Conservation (phyloP, 1,284 basidiomycete species). For the Athelia sp. region DNA sequence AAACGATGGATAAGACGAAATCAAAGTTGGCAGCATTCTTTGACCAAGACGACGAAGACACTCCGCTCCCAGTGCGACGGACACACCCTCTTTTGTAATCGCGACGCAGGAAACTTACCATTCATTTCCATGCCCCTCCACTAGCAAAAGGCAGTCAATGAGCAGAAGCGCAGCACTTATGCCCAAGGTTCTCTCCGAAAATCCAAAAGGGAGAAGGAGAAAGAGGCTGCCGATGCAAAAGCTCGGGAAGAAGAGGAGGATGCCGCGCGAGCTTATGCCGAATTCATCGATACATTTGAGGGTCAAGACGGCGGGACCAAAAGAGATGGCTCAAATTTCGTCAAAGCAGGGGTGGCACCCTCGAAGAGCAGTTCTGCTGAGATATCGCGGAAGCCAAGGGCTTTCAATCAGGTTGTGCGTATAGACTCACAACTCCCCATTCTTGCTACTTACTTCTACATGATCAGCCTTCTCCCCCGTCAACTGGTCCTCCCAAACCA, state of each 20-base stretch:
- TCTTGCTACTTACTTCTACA: background rate
- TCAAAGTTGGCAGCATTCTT: slow-evolving; percentile 74
- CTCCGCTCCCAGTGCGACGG: slow-evolving; percentile 82
- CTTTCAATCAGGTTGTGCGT: slow-evolving; percentile 28
- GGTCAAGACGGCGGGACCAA: slow-evolving; percentile 54
- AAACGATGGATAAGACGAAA: slow-evolving; percentile 75
- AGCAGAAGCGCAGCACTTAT: slow-evolving; percentile 73
- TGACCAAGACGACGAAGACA: slow-evolving; percentile 75
- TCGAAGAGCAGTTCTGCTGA: slow-evolving; percentile 21
- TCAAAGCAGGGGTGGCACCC: slow-evolving; percentile 54
- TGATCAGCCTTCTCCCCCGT: slow-evolving; percentile 46
- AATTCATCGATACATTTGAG: slow-evolving; percentile 85
- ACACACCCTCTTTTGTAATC: slow-evolving; percentile 55
- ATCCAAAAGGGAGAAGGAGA: slow-evolving; percentile 80
- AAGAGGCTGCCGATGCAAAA: slow-evolving; percentile 85
- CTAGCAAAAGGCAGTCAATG: slow-evolving; percentile 75
- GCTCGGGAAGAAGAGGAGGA: slow-evolving; percentile 78
- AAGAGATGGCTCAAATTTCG: slow-evolving; percentile 62
- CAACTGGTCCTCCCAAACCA: slow-evolving; percentile 45
- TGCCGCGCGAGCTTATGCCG: slow-evolving; percentile 75
- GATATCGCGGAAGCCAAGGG: slow-evolving; percentile 21
- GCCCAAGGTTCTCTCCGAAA: slow-evolving; percentile 71
- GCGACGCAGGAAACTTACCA: slow-evolving; percentile 51
- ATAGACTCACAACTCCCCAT: background rate
- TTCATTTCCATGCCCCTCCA: slow-evolving; percentile 26